Percentiles rank a stretch among this genome's conserved stretches.
These are phyloP conservation scores for Neurospora terricola DNA, from an alignment of 495 filamentous ascomycete species.

Conservation along the genomic window DNA sequence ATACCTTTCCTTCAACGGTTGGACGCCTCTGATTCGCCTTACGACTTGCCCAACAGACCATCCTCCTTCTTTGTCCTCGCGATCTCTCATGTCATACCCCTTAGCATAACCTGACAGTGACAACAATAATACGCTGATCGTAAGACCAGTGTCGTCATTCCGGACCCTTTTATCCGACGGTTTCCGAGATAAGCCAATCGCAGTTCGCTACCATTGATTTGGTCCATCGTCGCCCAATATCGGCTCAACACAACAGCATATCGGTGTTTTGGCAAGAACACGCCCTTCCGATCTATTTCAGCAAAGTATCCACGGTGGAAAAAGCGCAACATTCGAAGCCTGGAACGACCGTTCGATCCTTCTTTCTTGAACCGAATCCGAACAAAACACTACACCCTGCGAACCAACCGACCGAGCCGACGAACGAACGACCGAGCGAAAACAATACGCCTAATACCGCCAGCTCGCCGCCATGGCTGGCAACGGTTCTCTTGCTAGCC, in stretches of 20 bases:
- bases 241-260: background rate
- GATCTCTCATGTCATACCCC: background rate
- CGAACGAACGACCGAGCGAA: background rate
- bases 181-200: background rate
- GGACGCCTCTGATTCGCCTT: background rate
- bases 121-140: background rate
- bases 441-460: background rate
- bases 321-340: background rate
- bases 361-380: background rate
- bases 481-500: background rate
- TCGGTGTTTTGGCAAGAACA: background rate
- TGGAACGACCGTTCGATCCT: background rate
- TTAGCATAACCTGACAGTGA: background rate
- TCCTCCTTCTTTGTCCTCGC: background rate
- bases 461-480: background rate
- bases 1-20: background rate
- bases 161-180: background rate
- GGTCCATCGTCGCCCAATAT: background rate
- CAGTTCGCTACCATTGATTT: background rate
- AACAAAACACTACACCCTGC: background rate
- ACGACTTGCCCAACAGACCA: background rate
- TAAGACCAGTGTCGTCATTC: background rate
- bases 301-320: background rate
- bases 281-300: background rate
- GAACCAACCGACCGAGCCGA: background rate